Base-by-base conservation (phyloP, 1,284 basidiomycete species). In the Apiotrichum akiyoshidainum region DNA sequence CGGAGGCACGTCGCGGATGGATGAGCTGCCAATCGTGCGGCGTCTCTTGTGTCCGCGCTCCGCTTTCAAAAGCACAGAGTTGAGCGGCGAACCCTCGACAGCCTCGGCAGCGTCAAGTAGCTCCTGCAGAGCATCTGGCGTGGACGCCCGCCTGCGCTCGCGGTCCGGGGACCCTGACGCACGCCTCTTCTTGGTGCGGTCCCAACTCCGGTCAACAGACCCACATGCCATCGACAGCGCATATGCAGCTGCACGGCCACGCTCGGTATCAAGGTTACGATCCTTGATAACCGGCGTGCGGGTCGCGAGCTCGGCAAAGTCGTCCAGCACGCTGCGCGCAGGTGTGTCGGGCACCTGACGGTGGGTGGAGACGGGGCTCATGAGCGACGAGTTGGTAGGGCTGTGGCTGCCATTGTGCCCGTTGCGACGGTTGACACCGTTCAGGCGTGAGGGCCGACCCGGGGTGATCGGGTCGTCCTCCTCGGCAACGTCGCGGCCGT, bases 261-360 rank as follows among this genome's bases (percentile, higher is more conserved):
- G 48, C 21, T 46, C 45, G 34, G 49, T 42, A 33, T 58, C 55
- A 3, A 61, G 48, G 19, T 55, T 57, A 11, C 58, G 53, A 26
- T 65, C 64, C 21, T 71, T 65, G 16, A 55, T 59, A 2, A 59
- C 62, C 12, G 73, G 73, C 1, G 72, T 75, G 48, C 73, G 69
- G 7, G 73, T 72, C 1, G 69, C 73, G 44, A 75, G 70, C 52
- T 74, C 73, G 39, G 73, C 73, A 58, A 63, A 76, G 55, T 76
- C 74, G 41, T 76, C 72, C 12, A 76, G 57, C 7, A 76, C 72
- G 11, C 67, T 69, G 40, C 74, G 65, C 10, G 74, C 72, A 0
- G 74, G 74, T 2, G 74, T 76, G 51, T 71, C 68, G 14, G 72
- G 74, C 17, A 72, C 52, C 5, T 61, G 60, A 35, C 61, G 65